phyloP scores from a whole-genome alignment of 129 eudicot species.

The Gnaphalium uliginosum region DNA sequence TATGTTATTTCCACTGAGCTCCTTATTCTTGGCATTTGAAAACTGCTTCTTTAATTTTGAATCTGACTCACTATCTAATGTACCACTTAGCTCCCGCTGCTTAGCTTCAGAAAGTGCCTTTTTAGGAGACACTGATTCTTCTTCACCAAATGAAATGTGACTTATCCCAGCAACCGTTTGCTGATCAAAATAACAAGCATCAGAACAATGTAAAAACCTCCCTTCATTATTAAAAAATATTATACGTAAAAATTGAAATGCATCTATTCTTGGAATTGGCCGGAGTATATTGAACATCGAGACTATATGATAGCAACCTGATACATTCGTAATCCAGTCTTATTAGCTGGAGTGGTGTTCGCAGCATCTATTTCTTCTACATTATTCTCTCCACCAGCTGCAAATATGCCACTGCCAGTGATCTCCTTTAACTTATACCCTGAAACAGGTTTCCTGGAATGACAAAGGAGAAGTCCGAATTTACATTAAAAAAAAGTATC shows the following conservation, averaged over 20 bases:
- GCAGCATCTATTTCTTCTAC: slow-evolving; percentile 54
- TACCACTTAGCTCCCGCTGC: slow-evolving; percentile 90
- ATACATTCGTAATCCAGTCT: slow-evolving; percentile 89
- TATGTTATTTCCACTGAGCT: slow-evolving; percentile 87
- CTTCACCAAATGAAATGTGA: slow-evolving; percentile 88
- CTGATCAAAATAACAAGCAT: slow-evolving; percentile 32
- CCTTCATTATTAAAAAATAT: neutral
- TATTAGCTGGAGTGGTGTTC: slow-evolving; percentile 45
- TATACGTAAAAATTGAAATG: neutral
- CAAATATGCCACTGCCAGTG: slow-evolving; percentile 78
- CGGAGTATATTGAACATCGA: neutral
- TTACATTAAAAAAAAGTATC: slow-evolving; percentile 8
- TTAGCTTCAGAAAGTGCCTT: slow-evolving; percentile 81
- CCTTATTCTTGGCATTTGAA: slow-evolving; percentile 81
- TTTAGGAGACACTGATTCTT: slow-evolving; percentile 73
- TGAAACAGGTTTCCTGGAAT: slow-evolving; percentile 79
- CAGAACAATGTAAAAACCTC: slow-evolving; percentile 6
- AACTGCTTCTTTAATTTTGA: slow-evolving; percentile 76
- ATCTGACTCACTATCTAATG: slow-evolving; percentile 66
- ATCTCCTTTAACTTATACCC: slow-evolving; percentile 79
- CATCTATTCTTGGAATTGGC: neutral
- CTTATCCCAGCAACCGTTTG: slow-evolving; percentile 88
- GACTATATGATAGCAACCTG: slow-evolving; percentile 52
- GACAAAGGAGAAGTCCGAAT: neutral
- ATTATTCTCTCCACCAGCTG: slow-evolving; percentile 50